Evolutionary conservation across 2,329 filamentous ascomycete species (phyloP).

Genomic region (Calycina herbarum): DNA sequence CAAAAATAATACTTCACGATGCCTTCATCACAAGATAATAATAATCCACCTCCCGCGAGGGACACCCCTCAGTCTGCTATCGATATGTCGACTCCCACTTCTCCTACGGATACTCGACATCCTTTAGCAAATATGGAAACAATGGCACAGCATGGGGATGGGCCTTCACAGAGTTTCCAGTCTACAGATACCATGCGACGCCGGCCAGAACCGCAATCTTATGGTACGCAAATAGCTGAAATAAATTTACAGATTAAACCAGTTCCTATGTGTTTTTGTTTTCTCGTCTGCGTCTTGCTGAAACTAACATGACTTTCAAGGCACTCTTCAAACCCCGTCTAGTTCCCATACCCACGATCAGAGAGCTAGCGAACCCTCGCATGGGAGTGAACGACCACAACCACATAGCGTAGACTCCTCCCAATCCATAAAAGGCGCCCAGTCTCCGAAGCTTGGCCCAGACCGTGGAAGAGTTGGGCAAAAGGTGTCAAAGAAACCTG

Average conservation of each 20-base stretch:
- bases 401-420: conserved; percentile 35
- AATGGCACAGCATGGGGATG: conserved; percentile 42
- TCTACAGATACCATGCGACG: conserved; percentile 61
- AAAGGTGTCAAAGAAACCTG: conserved; percentile 58
- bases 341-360: conserved; percentile 26
- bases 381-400: conserved; percentile 30
- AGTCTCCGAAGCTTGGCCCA: conserved; percentile 37
- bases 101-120: conserved; percentile 53
- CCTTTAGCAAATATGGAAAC: conserved; percentile 36
- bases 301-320: conserved; percentile 25
- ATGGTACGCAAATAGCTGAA: conserved; percentile 49
- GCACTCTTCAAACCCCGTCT: conserved; percentile 27
- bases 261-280: background rate
- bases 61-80: conserved; percentile 24
- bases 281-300: conserved; percentile 6
- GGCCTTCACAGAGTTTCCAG: conserved; percentile 55
- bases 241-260: conserved; percentile 5
- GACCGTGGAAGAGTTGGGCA: conserved; percentile 37
- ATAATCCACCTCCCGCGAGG: conserved; percentile 17
- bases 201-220: conserved; percentile 50
- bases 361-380: conserved; percentile 34
- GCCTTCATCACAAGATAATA: conserved; percentile 25
- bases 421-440: conserved; percentile 29
- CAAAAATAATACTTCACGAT: conserved; percentile 17
- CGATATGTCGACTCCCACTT: conserved; percentile 39